These are phyloP conservation scores for Phaeotremella skinneri DNA, from an alignment of 768 basidiomycete species.

Conservation along the genomic window DNA sequence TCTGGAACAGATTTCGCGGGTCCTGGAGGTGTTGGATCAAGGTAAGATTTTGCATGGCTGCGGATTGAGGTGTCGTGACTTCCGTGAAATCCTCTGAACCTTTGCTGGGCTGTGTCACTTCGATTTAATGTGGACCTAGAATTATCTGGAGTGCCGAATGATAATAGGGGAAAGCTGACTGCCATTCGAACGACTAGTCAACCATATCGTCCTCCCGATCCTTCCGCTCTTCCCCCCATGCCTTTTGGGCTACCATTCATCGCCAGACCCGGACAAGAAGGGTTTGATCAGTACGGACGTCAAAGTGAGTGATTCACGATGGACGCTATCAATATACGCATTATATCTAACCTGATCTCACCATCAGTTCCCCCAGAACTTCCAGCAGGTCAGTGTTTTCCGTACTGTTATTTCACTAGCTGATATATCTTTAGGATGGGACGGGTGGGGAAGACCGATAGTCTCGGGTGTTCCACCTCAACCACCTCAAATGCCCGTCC, in stretches of 20 bases:
- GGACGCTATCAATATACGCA: constrained; percentile 2
- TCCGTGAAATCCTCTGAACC: background rate
- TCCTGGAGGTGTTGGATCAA: constrained; percentile 44
- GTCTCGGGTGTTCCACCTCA: constrained; percentile 14
- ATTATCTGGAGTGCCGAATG: background rate
- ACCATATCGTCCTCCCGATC: constrained; percentile 47
- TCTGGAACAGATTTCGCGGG: constrained; percentile 43
- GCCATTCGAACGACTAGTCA: constrained; percentile 21
- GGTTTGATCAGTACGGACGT: constrained; percentile 45
- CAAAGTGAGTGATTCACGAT: constrained; percentile 32
- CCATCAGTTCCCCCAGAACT: constrained; percentile 44
- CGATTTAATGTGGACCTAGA: background rate
- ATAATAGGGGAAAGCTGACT: constrained; percentile 1
- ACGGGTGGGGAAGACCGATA: constrained; percentile 46
- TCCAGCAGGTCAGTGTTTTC: constrained; percentile 33
- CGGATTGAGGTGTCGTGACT: background rate
- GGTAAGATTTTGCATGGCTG: constrained; percentile 14
- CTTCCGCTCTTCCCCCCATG: constrained; percentile 41
- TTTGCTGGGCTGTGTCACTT: background rate
- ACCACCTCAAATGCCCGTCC: constrained; percentile 5
- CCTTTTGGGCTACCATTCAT: constrained; percentile 45
- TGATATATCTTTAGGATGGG: constrained; percentile 33
- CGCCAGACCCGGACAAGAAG: constrained; percentile 47
- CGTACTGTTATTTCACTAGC: background rate
- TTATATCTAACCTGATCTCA: too few relatives aligned